A percentile compares a stretch with the other conserved stretches of the same genome.
Evolutionary conservation across 352 stramenopile genomes (phyloP).

Genomic region (Pythium sp.): DNA sequence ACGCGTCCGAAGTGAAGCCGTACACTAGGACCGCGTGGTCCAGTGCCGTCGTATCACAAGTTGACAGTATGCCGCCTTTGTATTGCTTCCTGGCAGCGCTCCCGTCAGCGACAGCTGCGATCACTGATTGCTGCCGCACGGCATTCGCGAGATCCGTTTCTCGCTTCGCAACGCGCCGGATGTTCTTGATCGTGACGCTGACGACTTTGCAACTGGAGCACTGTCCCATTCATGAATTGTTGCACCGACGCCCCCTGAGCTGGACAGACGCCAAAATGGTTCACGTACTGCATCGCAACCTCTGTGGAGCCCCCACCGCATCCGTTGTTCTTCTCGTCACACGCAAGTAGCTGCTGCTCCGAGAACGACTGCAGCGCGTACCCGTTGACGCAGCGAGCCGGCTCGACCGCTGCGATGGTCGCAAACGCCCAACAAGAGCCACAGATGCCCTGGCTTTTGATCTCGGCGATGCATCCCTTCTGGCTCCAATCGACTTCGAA

Average conservation of each 20-base stretch:
- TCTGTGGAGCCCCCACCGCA: slow-evolving; percentile 89
- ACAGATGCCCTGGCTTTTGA: slow-evolving; percentile 95
- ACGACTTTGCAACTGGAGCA: slow-evolving; percentile 16
- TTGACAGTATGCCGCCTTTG: slow-evolving; percentile 82
- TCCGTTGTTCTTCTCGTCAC: slow-evolving; percentile 78
- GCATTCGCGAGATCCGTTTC: slow-evolving; percentile 79
- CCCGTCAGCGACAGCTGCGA: slow-evolving; percentile 90
- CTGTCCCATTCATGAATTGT: slow-evolving; percentile 5
- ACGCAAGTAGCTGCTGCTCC: slow-evolving; percentile 92
- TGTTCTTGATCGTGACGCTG: slow-evolving; percentile 29
- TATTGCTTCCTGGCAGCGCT: slow-evolving; percentile 96
- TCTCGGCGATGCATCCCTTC: slow-evolving; percentile 27
- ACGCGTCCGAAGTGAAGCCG: slow-evolving; percentile 88
- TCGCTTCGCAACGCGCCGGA: slow-evolving; percentile 39
- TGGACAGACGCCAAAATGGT: slow-evolving; percentile 87
- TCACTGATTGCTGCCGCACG: slow-evolving; percentile 90
- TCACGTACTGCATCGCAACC: slow-evolving; percentile 91
- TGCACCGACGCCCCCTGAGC: slow-evolving; percentile 24
- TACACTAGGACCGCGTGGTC: slow-evolving; percentile 97
- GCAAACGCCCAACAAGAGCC: slow-evolving; percentile 97
- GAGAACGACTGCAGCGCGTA: slow-evolving; percentile 73
- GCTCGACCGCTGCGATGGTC: slow-evolving; percentile 87
- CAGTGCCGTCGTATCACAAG: slow-evolving; percentile 76
- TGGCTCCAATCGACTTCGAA: background rate
- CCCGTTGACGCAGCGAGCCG: slow-evolving; percentile 77